Conservation (phyloP, 2,329 filamentous ascomycete species). For the Tolypocladium cylindrosporum region DNA sequence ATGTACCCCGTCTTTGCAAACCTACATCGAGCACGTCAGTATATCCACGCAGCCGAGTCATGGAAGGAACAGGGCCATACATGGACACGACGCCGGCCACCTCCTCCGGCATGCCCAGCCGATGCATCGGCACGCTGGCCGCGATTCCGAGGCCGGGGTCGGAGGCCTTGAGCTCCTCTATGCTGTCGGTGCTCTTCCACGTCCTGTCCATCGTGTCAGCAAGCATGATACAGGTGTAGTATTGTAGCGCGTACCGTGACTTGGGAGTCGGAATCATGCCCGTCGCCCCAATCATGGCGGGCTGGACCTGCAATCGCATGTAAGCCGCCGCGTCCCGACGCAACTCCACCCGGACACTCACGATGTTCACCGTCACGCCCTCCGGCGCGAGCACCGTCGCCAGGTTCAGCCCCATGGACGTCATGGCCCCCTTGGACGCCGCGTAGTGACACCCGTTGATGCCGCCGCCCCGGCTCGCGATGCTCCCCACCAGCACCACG, state of each 20-base stretch:
- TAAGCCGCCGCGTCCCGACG: not conserved
- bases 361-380: conserved; percentile 23
- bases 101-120: conserved; percentile 22
- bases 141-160: conserved; percentile 25
- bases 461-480: conserved; percentile 20
- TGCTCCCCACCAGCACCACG: conserved; percentile 21
- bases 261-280: conserved; percentile 24
- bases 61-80: conserved; percentile 9
- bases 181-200: conserved; percentile 17
- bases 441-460: conserved; percentile 26
- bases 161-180: conserved; percentile 16
- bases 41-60: not conserved
- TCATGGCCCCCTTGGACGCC: conserved; percentile 20
- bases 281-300: conserved; percentile 25
- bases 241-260: conserved; percentile 10
- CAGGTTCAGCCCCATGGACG: conserved; percentile 23
- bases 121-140: conserved; percentile 20
- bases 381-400: conserved; percentile 20
- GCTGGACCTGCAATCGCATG: conserved; percentile 13
- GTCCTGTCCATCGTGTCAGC: conserved; percentile 10
- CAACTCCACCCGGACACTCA: conserved; percentile 5
- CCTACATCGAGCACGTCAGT: conserved; percentile 6
- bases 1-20: conserved; percentile 18
- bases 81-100: conserved; percentile 22
- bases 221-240: accelerated